These are phyloP conservation scores for Typha latifolia DNA, from an alignment of 176 grass and related monocot genomes.

Conservation along the genomic window DNA sequence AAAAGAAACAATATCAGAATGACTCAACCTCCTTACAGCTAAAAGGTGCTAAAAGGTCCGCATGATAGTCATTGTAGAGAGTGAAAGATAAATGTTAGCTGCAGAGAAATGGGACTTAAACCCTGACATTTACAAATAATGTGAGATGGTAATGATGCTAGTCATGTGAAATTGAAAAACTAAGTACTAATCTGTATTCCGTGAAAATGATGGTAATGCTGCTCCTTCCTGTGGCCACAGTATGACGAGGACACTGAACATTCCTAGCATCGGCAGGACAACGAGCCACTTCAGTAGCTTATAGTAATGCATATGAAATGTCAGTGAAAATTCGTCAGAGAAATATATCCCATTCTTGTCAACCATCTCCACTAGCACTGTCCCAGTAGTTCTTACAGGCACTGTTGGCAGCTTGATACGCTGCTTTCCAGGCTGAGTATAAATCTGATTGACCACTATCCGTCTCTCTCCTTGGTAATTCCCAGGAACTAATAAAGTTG, in stretches of 20 bases:
- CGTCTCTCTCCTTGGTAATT: constrained; percentile 92
- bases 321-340: constrained; percentile 87
- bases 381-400: constrained; percentile 80
- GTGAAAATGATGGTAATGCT: constrained; percentile 78
- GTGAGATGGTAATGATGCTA: too few species aligned
- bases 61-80: too few species aligned
- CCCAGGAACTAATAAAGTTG: constrained; percentile 83
- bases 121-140: too few species aligned
- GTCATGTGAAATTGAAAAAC: too few species aligned
- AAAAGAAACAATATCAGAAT: too few species aligned
- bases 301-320: constrained; percentile 94
- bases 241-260: constrained; percentile 84
- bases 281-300: constrained; percentile 96
- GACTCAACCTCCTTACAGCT: too few species aligned
- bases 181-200: constrained; percentile 56
- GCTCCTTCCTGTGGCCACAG: constrained; percentile 77
- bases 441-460: constrained; percentile 46
- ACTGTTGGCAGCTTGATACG: constrained; percentile 81
- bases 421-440: constrained; percentile 59
- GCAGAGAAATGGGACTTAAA: too few species aligned
- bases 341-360: constrained; percentile 88
- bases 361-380: constrained; percentile 73
- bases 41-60: too few species aligned
- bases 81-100: too few species aligned
- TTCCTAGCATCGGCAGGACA: constrained; percentile 79